phyloP scores from a whole-genome alignment of 345 rosid genomes.

The Populus nigra region DNA sequence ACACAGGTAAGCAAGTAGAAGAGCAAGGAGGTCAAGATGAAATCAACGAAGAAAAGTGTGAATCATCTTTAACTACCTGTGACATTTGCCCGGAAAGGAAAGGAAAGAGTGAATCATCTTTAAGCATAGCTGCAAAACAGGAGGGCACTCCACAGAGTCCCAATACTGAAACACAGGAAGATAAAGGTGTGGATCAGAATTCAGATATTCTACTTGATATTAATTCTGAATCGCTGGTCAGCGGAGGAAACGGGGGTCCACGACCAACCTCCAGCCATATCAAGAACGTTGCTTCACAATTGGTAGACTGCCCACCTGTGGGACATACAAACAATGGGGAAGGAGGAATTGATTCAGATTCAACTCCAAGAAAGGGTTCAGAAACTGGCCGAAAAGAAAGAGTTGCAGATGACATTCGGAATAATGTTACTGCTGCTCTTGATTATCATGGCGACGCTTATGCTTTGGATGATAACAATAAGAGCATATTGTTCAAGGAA shows the following conservation, averaged over 20 bases:
- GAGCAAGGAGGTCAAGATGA: not conserved
- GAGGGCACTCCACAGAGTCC: constrained; percentile 5
- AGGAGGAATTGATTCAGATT: constrained; percentile 30
- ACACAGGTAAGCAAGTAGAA: not conserved
- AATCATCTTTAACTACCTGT: constrained; percentile 1
- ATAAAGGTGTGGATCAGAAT: constrained; percentile 32
- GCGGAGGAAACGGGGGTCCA: constrained; percentile 41
- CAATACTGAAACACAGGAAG: constrained; percentile 21
- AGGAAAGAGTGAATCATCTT: not conserved
- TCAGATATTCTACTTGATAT: constrained; percentile 21
- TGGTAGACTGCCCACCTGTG: constrained; percentile 41
- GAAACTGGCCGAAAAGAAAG: constrained; percentile 21
- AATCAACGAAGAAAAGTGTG: not conserved
- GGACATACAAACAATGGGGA: constrained; percentile 54
- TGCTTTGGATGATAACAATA: constrained; percentile 49
- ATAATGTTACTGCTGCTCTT: constrained; percentile 5
- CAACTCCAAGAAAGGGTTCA: constrained; percentile 26
- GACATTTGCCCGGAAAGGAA: not conserved
- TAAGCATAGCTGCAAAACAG: constrained; percentile 28
- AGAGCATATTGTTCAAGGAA: constrained; percentile 42
- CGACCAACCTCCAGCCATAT: constrained; percentile 29
- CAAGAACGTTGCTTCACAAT: constrained; percentile 35
- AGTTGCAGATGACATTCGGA: constrained; percentile 12
- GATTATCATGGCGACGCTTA: constrained; percentile 24
- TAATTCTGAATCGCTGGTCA: constrained; percentile 40